Evolutionary conservation across 1,284 basidiomycete genomes (phyloP).

Genomic region (Ceratobasidium theobromae): DNA sequence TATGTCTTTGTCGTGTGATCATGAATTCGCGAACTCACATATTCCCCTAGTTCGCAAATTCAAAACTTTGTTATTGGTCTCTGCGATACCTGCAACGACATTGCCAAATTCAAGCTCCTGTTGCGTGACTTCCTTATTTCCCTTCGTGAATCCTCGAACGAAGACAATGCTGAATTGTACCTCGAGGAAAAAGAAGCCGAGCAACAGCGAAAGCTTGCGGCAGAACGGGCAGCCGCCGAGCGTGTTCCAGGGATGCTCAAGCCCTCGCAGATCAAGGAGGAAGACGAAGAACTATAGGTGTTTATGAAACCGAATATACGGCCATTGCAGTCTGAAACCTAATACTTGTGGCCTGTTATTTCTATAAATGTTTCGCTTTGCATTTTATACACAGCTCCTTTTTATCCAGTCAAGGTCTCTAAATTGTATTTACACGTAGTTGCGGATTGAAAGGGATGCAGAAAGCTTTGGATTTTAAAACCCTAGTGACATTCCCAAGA

Average conservation of each 20-base stretch:
- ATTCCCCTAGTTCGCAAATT: slow-evolving; percentile 66
- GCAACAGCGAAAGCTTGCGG: slow-evolving; percentile 63
- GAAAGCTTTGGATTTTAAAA: slow-evolving; percentile 16
- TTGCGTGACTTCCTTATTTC: slow-evolving; percentile 90
- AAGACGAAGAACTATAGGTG: slow-evolving; percentile 68
- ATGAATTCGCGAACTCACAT: neutral
- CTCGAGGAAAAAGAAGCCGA: slow-evolving; percentile 96
- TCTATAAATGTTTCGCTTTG: slow-evolving; percentile 28
- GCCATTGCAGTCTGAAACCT: neutral
- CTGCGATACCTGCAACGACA: slow-evolving; percentile 85
- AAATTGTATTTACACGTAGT: slow-evolving; percentile 32
- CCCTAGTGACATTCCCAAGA: neutral
- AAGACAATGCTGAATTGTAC: slow-evolving; percentile 81
- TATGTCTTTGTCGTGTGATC: slow-evolving; percentile 52
- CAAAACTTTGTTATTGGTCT: slow-evolving; percentile 78
- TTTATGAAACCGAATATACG: neutral
- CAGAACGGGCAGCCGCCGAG: slow-evolving; percentile 86
- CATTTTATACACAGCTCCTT: slow-evolving; percentile 30
- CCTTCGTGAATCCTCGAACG: slow-evolving; percentile 84
- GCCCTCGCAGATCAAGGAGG: slow-evolving; percentile 85
- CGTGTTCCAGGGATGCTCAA: slow-evolving; percentile 99
- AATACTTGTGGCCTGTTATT: slow-evolving; percentile 15
- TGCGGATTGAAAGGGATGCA: slow-evolving; percentile 30
- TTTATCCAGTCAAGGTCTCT: slow-evolving; percentile 29
- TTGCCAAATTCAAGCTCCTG: slow-evolving; percentile 92